phyloP scores from a whole-genome alignment of 805 yeast species.

The Saturnispora besseyi region DNA sequence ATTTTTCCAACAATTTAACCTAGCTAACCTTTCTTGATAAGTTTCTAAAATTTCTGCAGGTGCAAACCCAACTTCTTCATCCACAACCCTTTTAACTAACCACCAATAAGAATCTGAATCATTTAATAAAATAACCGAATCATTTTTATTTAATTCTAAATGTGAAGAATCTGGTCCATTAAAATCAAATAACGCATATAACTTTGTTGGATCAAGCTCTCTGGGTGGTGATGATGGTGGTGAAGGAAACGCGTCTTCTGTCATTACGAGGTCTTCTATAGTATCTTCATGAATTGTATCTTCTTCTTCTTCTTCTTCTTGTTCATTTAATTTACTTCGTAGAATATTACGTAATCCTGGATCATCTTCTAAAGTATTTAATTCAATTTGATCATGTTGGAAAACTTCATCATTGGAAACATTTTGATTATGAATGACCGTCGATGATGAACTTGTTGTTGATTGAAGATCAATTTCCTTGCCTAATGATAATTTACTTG shows the following conservation, averaged over 20 bases:
- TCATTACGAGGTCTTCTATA: conserved; percentile 9
- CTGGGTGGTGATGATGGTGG: conserved; percentile 76
- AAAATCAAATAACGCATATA: conserved; percentile 83
- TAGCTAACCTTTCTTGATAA: conserved; percentile 80
- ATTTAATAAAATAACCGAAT: conserved; percentile 70
- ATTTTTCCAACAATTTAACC: conserved; percentile 87
- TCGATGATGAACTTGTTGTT: conserved; percentile 23
- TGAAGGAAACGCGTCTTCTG: conserved; percentile 39
- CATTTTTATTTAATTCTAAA: conserved; percentile 69
- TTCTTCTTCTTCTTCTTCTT: conserved; percentile 5
- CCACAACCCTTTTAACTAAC: conserved; percentile 52
- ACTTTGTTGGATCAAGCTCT: conserved; percentile 71
- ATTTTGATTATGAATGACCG: conserved; percentile 19
- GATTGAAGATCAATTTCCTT: conserved; percentile 13
- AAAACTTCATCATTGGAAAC: conserved; percentile 1
- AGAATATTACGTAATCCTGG: conserved; percentile 4
- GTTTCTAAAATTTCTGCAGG: conserved; percentile 96
- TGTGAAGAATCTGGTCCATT: conserved; percentile 91
- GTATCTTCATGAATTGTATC: conserved; percentile 6
- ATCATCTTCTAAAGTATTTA: conserved; percentile 22
- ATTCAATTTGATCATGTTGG: neutral
- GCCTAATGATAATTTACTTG: conserved; percentile 8
- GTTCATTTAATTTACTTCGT: neutral
- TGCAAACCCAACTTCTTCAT: conserved; percentile 67
- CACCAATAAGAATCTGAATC: conserved; percentile 97